Base-by-base conservation (phyloP, 805 yeast genomes). In the Maudiozyma saulgeensis region DNA sequence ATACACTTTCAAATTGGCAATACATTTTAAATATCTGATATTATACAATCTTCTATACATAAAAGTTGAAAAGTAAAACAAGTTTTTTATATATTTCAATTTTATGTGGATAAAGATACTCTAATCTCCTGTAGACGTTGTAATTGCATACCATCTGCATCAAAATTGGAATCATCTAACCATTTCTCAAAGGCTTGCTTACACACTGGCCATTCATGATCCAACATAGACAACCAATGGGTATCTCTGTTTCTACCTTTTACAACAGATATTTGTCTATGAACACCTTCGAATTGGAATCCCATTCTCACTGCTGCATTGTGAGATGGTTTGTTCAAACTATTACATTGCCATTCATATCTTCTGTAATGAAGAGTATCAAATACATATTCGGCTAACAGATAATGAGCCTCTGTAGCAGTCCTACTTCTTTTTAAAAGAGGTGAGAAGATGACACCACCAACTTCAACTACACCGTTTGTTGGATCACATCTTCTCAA, bases 341-440 rank as follows among this genome's bases (percentile, higher is more conserved):
- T 53, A 50, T 66, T 59, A 51, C 70, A 68, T 49, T 62, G 66
- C 71, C 71, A 68, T 49, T 66, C 69, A 44, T 53, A 57, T 15
- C 70, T 56, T 18, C 71, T 55, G 50, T 63, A 62, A 2, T 62
- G 59, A 42, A 64, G 53, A 9, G 38, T 49, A 2, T 61, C 64
- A 44, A 66, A 63, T 1, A 60, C 67, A 43, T 63, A 54, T 37
- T 53, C 54, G 53, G 60, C 56, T 49, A 65, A 43, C 32, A 67
- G 53, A 49, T 56, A 66, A 44, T 59, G 58, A 2, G 64, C 66
- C 46, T 68, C 71, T 1, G 70, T 66, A 9, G 68, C 61, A 26
- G 55, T 51, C 4, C 58, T 53, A 8, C 67, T 65, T 37, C 57
- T 48, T 43, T 50, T 51, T 26, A 56, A 40, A 12, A 43, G 45